Evolutionary conservation across 495 filamentous ascomycete genomes (phyloP).

Genomic region (Hypoxylon trugodes): DNA sequence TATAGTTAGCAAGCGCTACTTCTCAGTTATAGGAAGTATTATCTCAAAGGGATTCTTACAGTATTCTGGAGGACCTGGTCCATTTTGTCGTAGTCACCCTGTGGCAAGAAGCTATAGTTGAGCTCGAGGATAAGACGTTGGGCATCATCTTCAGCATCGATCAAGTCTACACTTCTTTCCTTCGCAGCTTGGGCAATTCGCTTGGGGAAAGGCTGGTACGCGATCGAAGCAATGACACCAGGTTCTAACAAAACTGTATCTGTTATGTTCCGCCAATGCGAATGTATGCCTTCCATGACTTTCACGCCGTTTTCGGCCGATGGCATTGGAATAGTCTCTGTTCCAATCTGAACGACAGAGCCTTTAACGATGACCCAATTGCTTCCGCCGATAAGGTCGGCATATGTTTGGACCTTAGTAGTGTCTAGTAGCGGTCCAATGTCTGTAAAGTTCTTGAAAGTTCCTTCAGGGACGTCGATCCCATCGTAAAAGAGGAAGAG

Average conservation of each 20-base stretch:
- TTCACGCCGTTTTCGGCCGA: constrained; percentile 49
- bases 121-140: constrained; percentile 63
- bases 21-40: not conserved
- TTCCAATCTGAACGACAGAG: constrained; percentile 54
- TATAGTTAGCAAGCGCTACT: constrained; percentile 4
- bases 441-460: constrained; percentile 64
- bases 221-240: constrained; percentile 58
- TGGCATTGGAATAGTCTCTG: constrained; percentile 60
- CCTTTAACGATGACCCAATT: constrained; percentile 45
- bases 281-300: constrained; percentile 57
- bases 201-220: constrained; percentile 63
- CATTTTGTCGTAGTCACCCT: constrained; percentile 54
- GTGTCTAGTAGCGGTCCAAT: constrained; percentile 34
- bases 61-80: constrained; percentile 54
- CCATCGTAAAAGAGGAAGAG: constrained; percentile 72
- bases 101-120: constrained; percentile 55
- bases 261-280: constrained; percentile 56
- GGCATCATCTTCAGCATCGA: constrained; percentile 58
- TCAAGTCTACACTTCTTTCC: constrained; percentile 57
- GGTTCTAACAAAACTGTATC: constrained; percentile 51
- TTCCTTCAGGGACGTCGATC: constrained; percentile 57
- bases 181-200: constrained; percentile 57
- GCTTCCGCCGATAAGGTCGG: constrained; percentile 38
- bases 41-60: constrained; percentile 8
- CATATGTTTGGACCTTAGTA: constrained; percentile 37